Conservation (phyloP, 768 basidiomycete genomes). For the Flagelloscypha sp. region DNA sequence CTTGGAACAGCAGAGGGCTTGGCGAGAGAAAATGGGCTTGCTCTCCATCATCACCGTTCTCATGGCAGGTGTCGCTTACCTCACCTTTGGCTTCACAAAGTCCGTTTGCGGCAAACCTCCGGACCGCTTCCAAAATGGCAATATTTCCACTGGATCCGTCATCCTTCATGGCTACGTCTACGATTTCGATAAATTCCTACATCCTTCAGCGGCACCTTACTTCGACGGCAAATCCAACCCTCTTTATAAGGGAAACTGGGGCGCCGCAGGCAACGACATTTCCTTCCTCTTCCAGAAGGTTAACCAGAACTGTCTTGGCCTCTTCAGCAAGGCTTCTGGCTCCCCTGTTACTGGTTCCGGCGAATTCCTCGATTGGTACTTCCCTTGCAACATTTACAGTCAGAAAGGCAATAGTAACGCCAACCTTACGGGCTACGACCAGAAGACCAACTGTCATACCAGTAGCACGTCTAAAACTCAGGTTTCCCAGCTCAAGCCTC, state of each 20-base stretch:
- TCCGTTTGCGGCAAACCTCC: constrained; percentile 85
- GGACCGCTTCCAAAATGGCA: constrained; percentile 74
- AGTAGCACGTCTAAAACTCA: constrained; percentile 40
- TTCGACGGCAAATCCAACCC: constrained; percentile 86
- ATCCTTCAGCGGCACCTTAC: constrained; percentile 55
- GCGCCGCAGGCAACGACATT: constrained; percentile 79
- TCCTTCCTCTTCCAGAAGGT: constrained; percentile 93
- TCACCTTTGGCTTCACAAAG: constrained; percentile 97
- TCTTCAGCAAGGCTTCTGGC: constrained; percentile 65
- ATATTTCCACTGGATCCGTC: constrained; percentile 71
- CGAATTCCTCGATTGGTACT: constrained; percentile 80
- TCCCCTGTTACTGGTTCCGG: constrained; percentile 64
- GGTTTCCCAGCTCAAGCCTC: constrained; percentile 41
- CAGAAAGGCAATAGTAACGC: constrained; percentile 54
- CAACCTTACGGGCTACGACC: constrained; percentile 66
- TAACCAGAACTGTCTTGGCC: constrained; percentile 70
- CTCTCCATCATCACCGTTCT: constrained; percentile 68
- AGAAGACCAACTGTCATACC: constrained; percentile 65
- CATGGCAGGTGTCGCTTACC: constrained; percentile 93
- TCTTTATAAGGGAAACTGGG: constrained; percentile 66
- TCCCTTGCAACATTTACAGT: constrained; percentile 89
- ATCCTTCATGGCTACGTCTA: constrained; percentile 94
- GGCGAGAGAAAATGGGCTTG: constrained; percentile 97
- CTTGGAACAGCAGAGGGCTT: constrained; percentile 91
- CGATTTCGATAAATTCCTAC: constrained; percentile 80